Conservation (phyloP, 345 rosid species). For the Bruguiera gymnorhiza region DNA sequence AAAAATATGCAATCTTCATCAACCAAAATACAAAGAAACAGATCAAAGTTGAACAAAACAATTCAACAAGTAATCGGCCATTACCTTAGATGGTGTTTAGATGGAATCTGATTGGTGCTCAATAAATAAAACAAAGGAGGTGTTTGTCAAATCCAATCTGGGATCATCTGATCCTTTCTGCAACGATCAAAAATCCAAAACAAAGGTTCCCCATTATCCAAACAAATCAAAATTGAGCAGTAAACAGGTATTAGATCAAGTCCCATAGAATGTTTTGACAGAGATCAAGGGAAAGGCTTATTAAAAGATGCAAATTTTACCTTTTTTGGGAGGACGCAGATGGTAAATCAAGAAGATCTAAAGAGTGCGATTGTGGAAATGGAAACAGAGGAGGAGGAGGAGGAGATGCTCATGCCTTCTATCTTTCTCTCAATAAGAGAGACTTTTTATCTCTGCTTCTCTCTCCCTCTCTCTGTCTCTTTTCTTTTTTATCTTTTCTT, state of each 20-base stretch:
- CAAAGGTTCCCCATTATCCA: conserved; percentile 29
- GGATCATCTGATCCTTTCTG: conserved; percentile 54
- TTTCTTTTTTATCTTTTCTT: conserved; percentile 25
- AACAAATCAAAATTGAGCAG: conserved; percentile 21
- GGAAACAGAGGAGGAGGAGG: conserved; percentile 52
- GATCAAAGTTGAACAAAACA: conserved; percentile 33
- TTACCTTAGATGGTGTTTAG: conserved; percentile 41
- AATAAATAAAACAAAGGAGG: conserved; percentile 43
- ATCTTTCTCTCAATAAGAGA: conserved; percentile 21
- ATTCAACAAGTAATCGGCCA: conserved; percentile 26
- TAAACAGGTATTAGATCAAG: conserved; percentile 18
- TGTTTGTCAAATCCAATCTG: conserved; percentile 50
- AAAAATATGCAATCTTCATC: background rate
- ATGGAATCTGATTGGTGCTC: conserved; percentile 57
- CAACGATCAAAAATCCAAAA: conserved; percentile 36
- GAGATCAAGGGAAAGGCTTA: conserved; percentile 29
- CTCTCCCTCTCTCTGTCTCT: conserved; percentile 23
- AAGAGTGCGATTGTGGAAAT: conserved; percentile 44
- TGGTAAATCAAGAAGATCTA: conserved; percentile 67
- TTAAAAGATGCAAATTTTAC: conserved; percentile 41
- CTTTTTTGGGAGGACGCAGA: conserved; percentile 54
- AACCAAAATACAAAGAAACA: conserved; percentile 9
- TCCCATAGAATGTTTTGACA: conserved; percentile 22
- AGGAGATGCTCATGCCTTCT: conserved; percentile 45
- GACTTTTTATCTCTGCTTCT: conserved; percentile 25